These are phyloP conservation scores for Colletotrichum phormii DNA, from an alignment of 2,329 filamentous ascomycete species.

Conservation along the genomic window DNA sequence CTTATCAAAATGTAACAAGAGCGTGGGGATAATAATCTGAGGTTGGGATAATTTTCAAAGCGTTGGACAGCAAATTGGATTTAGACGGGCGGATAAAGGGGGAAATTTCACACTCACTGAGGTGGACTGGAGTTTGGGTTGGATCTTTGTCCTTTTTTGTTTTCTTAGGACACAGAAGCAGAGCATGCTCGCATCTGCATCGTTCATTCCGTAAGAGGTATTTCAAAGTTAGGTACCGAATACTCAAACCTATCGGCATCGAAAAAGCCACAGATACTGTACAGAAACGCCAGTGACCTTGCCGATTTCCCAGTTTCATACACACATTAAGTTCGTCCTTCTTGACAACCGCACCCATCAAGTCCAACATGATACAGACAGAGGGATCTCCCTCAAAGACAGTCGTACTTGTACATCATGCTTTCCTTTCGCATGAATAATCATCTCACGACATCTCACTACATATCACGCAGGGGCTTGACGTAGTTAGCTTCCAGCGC, in stretches of 20 bases:
- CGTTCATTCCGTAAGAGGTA: not conserved
- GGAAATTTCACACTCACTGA: not conserved
- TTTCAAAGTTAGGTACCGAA: not conserved
- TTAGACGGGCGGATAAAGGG: not conserved
- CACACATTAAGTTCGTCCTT: not conserved
- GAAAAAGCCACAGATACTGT: not conserved
- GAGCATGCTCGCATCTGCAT: not conserved
- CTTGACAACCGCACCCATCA: not conserved
- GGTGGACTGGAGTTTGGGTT: not conserved
- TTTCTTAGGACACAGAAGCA: not conserved
- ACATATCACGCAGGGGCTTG: not conserved
- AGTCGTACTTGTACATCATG: conserved; percentile 1
- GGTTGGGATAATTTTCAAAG: not conserved
- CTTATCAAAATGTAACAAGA: not conserved
- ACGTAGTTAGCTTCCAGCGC: conserved; percentile 38
- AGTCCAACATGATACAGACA: not conserved
- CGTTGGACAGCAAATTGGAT: not conserved
- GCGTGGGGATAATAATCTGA: not conserved
- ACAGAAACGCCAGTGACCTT: conserved; percentile 7
- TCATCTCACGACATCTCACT: not conserved
- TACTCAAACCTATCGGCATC: not conserved
- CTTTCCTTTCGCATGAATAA: no score
- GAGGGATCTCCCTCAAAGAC: no score
- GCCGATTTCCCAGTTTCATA: not conserved
- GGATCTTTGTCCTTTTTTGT: not conserved